phyloP scores from a whole-genome alignment of 331 rosid genomes.

The Cydonia oblonga region DNA sequence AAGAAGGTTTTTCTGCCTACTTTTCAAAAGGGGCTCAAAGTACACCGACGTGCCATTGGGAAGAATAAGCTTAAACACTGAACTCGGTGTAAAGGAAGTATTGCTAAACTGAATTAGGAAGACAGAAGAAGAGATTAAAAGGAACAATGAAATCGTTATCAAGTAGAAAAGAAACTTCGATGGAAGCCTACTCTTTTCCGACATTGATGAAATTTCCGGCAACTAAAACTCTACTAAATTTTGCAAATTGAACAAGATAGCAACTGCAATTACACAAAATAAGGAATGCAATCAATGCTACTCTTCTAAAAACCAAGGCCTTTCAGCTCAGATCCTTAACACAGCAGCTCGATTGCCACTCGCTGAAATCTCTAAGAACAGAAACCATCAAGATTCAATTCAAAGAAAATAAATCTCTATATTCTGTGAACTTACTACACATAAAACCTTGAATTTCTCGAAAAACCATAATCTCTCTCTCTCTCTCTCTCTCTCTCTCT shows the following conservation, averaged over 20 bases:
- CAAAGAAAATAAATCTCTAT: neutral
- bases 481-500: neutral
- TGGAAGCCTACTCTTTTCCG: constrained; percentile 55
- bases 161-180: constrained; percentile 53
- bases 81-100: constrained; percentile 45
- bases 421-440: neutral
- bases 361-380: neutral
- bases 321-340: neutral
- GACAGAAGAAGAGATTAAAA: constrained; percentile 56
- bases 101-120: constrained; percentile 60
- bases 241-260: constrained; percentile 12
- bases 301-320: neutral
- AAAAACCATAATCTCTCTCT: constrained; percentile 11
- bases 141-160: constrained; percentile 57
- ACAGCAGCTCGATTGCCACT: constrained; percentile 11
- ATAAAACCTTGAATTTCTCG: constrained; percentile 12
- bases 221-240: constrained; percentile 1
- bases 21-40: constrained; percentile 36
- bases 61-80: constrained; percentile 62
- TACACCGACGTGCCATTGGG: constrained; percentile 37
- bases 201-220: constrained; percentile 34
- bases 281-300: neutral
- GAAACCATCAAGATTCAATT: neutral
- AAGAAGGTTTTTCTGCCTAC: constrained; percentile 24
- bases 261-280: neutral